Conservation (phyloP, 345 rosid species). For the Populus davidiana region DNA sequence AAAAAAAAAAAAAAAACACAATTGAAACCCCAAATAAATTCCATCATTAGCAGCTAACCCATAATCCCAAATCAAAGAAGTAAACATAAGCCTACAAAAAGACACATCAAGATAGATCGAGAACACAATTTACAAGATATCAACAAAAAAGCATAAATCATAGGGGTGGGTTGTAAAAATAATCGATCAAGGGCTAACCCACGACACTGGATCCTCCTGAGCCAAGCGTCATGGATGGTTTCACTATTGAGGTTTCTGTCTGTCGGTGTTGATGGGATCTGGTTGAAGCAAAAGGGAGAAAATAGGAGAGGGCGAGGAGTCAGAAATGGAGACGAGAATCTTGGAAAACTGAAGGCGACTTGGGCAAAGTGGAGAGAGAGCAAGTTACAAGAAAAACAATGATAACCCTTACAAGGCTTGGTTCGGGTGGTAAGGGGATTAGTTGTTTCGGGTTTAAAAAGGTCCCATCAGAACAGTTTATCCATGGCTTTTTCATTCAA, state of each 20-base stretch:
- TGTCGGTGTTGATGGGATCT: constrained; percentile 40
- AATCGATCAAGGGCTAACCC: constrained; percentile 36
- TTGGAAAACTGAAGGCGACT: constrained; percentile 13
- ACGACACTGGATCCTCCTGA: constrained; percentile 88
- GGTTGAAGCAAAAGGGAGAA: neutral
- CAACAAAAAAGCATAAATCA: neutral
- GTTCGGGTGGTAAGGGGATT: neutral
- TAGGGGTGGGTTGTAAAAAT: neutral
- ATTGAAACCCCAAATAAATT: neutral
- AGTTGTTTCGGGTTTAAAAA: too few relatives aligned
- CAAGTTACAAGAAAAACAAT: neutral
- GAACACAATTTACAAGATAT: constrained; percentile 11
- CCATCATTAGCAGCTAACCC: constrained; percentile 10
- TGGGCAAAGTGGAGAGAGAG: constrained; percentile 11
- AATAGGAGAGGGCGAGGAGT: neutral
- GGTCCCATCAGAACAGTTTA: too few relatives aligned
- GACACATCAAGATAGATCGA: constrained; percentile 1
- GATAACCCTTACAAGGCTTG: neutral
- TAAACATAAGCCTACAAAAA: neutral
- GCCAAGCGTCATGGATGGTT: constrained; percentile 71
- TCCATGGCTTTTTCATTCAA: too few relatives aligned
- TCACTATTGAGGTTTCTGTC: neutral
- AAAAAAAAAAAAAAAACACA: neutral
- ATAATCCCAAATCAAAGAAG: constrained; percentile 1
- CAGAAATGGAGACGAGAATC: constrained; percentile 19